Base-by-base conservation (phyloP, 2,329 filamentous ascomycete species). In the Onygena corvina region DNA sequence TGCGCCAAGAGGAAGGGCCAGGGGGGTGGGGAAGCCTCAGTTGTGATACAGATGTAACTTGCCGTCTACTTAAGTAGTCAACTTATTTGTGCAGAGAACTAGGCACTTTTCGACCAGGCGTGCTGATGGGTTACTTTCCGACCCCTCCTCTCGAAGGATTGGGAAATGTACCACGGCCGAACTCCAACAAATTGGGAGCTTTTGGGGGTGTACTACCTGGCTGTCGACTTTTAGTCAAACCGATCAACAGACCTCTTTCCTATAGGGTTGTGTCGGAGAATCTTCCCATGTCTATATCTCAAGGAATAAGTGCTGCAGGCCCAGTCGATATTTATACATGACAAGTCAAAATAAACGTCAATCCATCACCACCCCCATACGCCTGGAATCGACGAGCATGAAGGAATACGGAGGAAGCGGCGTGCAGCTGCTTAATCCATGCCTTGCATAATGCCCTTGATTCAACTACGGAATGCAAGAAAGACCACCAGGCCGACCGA, bases 361-460 rank as follows among this genome's bases (percentile, higher is more conserved):
- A n/a, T n/a, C n/a, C n/a, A 11, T 9, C 38, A 40, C 25, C 21
- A 4, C 12, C 21, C 7, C 38, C 21, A n/a, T 27, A n/a, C 21
- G 4, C 16, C 38, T 42, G 21, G 38, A 29, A 42, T 20, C 8
- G 16, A 29, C n/a, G 12, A 27, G 23, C 4, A 40, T 16, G 29
- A 20, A 40, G 35, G 9, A 42, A 42, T 42, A 42, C 38, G 38
- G n/a, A n/a, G n/a, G n/a, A n/a, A n/a, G n/a, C 21, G 23, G 12
- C 21, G 27, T 40, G 36, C 36, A 40, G 20, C 18, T 4, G 8
- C 14, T 23, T 40, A 6, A 8, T 14, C 36, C 36, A 42, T 42
- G 36, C 12, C 36, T 23, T 42, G 38, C 38, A 42, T 42, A n/a
- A n/a, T 23, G 16, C 12, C 38, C 38, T 42, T n/a, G 38, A n/a